A percentile compares a stretch with the other conserved stretches of the same genome.
Evolutionary conservation across 768 basidiomycete genomes (phyloP).

Genomic region (Kwoniella dejecticola): DNA sequence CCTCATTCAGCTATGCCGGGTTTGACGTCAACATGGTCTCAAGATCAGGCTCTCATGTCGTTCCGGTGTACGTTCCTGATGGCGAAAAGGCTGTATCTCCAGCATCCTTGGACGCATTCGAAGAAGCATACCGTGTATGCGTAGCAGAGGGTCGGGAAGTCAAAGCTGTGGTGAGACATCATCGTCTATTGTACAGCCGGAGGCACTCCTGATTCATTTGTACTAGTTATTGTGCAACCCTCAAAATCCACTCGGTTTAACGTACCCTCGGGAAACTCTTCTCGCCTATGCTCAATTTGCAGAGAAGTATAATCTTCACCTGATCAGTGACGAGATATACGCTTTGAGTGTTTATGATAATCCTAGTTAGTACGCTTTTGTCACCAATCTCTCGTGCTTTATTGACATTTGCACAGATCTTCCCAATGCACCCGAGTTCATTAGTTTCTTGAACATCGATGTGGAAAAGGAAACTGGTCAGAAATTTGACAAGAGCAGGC

Average conservation of each 20-base stretch:
- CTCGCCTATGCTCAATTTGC: not conserved
- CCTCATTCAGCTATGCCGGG: not conserved
- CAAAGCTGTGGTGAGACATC: not conserved
- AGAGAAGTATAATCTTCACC: not conserved
- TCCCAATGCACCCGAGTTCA: not conserved
- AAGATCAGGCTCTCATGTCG: not conserved
- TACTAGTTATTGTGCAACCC: not conserved
- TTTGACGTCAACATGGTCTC: not conserved
- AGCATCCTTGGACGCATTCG: not conserved
- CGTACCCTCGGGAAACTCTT: not conserved
- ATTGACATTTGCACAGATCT: not conserved
- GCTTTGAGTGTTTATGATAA: not conserved
- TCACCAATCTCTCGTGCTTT: no score
- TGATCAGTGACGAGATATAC: not conserved
- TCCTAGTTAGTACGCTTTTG: no score
- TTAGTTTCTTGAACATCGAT: not conserved
- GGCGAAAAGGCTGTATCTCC: not conserved
- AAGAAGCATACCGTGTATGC: not conserved
- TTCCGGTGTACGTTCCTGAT: not conserved
- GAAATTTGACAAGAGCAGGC: not conserved
- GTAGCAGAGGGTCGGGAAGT: not conserved
- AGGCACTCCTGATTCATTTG: no score
- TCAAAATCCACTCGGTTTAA: not conserved
- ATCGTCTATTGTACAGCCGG: not conserved
- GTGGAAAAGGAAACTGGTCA: not conserved